A percentile compares a stretch with the other conserved stretches of the same genome.
These are phyloP conservation scores for Aspergillus pseudoterreus DNA, from an alignment of 2,329 filamentous ascomycete genomes.

Conservation along the genomic window DNA sequence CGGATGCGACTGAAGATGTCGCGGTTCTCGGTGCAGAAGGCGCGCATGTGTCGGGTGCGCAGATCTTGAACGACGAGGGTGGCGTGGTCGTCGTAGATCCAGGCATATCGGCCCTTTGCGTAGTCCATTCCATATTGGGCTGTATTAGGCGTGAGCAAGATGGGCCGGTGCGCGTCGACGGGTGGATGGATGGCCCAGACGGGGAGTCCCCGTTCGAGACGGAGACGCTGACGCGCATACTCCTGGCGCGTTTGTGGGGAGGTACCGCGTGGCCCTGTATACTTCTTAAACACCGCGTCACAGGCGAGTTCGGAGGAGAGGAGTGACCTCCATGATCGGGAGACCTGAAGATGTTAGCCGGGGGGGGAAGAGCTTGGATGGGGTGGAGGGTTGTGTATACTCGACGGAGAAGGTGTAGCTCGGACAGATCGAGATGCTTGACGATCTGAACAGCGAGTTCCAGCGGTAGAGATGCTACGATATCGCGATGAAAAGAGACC, in stretches of 20 bases:
- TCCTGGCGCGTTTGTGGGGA: slow-evolving; percentile 9
- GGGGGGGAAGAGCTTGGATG: neutral
- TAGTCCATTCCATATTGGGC: slow-evolving; percentile 17
- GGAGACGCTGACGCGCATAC: slow-evolving; percentile 20
- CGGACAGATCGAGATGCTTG: slow-evolving; percentile 22
- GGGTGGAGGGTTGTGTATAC: slow-evolving; percentile 15
- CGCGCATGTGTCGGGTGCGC: slow-evolving; percentile 6
- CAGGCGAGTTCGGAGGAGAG: slow-evolving; percentile 25
- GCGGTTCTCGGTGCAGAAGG: slow-evolving; percentile 21
- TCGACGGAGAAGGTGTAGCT: slow-evolving; percentile 26
- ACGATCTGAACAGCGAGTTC: slow-evolving; percentile 30
- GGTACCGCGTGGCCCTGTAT: slow-evolving; percentile 6
- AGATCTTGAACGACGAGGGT: slow-evolving; percentile 14
- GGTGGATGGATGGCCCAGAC: slow-evolving; percentile 1
- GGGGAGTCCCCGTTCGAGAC: slow-evolving; percentile 23
- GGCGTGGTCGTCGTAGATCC: slow-evolving; percentile 11
- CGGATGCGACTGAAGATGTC: slow-evolving; percentile 13
- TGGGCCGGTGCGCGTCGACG: neutral
- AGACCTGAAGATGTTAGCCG: slow-evolving; percentile 25
- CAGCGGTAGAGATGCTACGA: slow-evolving; percentile 29
- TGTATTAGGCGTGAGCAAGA: slow-evolving; percentile 1
- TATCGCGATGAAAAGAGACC: slow-evolving; percentile 28
- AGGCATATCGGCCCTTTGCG: slow-evolving; percentile 17
- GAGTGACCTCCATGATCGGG: slow-evolving; percentile 28
- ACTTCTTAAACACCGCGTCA: slow-evolving; percentile 13